Conservation (phyloP, 176 grass and related monocot species). For the Rhynchospora breviuscula region DNA sequence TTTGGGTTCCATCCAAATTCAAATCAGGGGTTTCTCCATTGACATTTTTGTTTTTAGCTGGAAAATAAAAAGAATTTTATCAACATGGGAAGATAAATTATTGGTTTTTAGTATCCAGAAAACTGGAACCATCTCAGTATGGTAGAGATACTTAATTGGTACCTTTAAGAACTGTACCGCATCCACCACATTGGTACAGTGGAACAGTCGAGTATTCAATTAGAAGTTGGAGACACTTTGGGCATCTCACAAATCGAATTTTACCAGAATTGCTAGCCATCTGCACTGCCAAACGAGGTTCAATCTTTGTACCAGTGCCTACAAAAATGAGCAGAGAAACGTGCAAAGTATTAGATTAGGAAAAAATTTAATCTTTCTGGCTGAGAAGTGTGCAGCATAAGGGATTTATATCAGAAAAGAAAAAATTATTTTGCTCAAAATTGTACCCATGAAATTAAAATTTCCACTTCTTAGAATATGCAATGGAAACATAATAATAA, state of each 20-base stretch:
- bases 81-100: background rate
- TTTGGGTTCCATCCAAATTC: conserved; percentile 19
- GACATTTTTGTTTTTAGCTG: conserved; percentile 16
- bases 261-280: conserved; percentile 39
- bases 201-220: conserved; percentile 69
- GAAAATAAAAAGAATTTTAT: background rate
- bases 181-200: conserved; percentile 74
- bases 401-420: background rate
- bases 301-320: conserved; percentile 13
- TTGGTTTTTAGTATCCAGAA: background rate
- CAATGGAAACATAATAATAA: background rate
- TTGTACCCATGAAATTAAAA: background rate
- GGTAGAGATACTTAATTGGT: conserved; percentile 7
- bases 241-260: conserved; percentile 80
- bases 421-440: background rate
- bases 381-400: background rate
- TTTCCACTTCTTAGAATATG: background rate
- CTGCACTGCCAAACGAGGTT: background rate
- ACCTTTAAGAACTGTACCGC: conserved; percentile 63
- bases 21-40: conserved; percentile 10
- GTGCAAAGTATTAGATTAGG: background rate
- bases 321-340: background rate
- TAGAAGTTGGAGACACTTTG: conserved; percentile 69
- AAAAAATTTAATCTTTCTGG: conserved; percentile 4
- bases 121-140: conserved; percentile 10